Evolutionary conservation across 108 stramenopile species (phyloP), one percentile per base, ranked within the genome.

Genomic region (Phaeodactylum tricornutum): DNA sequence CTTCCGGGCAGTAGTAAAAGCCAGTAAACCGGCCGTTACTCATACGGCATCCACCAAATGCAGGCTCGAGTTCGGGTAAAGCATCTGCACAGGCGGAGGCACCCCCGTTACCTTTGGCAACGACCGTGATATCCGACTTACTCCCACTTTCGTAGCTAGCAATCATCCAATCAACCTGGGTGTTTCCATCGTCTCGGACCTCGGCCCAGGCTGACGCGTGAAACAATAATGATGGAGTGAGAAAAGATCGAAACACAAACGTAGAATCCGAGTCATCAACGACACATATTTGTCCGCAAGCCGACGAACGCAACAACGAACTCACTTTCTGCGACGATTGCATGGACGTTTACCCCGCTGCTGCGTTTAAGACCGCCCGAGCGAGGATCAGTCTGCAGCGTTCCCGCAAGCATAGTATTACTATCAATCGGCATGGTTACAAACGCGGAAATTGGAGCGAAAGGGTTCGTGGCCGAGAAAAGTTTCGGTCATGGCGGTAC

Each of bases 301-400:
- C 5, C 8, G 17, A 47, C 4, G 35, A 20, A 57, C 6, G 16
- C 6, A n/a, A n/a, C n/a, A n/a, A n/a, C 1, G 15, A 41, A 54
- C 71, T 25, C 41, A 68, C 72, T 67, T 55, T 69, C 69, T 25
- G 62, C 33, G 8, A 81, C 66, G 22, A 59, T 50, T 44, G 77
- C 80, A 4, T 77, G 48, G 14, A 82, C 75, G 47, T 79, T 81
- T 44, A 88, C 87, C 21, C 80, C 87, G 23, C 65, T 60, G 27
- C 65, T 57, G 20, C 32, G 29, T 29, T 35, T 57, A 14, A 36
- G 8, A 19, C 72, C 72, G 14, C 77, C 85, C 15, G 78, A 80
- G 34, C 85, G 64, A 24, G 85, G 81, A 61, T 87, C 85, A 24
- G 85, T 87, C 46, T 80, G 70, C 25, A 80, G 53, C 9, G 83